Evolutionary conservation across 2,329 filamentous ascomycete genomes (phyloP), one percentile per base, ranked within the genome.

Genomic region (Aotearoamyces nothofagi): DNA sequence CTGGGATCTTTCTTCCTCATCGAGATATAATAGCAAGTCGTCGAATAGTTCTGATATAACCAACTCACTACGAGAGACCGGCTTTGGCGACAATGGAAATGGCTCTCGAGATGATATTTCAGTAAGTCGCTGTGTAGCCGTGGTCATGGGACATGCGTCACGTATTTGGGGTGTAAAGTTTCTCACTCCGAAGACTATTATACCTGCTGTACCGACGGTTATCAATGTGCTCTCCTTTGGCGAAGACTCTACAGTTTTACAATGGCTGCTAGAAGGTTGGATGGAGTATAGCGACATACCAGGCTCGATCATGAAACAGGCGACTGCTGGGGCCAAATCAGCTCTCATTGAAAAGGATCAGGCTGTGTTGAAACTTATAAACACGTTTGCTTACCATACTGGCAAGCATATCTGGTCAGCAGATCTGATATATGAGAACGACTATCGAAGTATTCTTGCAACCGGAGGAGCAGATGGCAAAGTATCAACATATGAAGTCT

Each of bases 331-430:
- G 10, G 23, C 26, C 11, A 8, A 15, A 13, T 8, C 24, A 9
- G n/a, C n/a, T n/a, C n/a, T n/a, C n/a, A n/a, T n/a, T n/a, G 17
- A 11, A 16, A 13, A 13, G 41, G 27, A 19, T 7, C 24, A 29
- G 27, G 33, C 33, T 1, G 51, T 39, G 5, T 48, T 83, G 24
- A 51, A 51, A 9, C 65, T 78, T 28, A 46, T 61, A 2, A 57
- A 61, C 2, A 69, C 64, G 5, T 66, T 70, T 27, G 60, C 66
- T 3, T 67, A 72, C 34, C 86, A 96, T 47, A 63, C 60, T 17
- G 90, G 90, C 5, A 98, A 94, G 52, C 84, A 94, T 46, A 73
- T 96, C 5, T 96, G 87, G 86, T 75, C 84, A 0, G 62, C 73
- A 20, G 69, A 68, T 9, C 50, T 83, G 12, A 22, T 25, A 13